phyloP scores from a whole-genome alignment of 768 basidiomycete genomes.

The Leccinum imitatum region DNA sequence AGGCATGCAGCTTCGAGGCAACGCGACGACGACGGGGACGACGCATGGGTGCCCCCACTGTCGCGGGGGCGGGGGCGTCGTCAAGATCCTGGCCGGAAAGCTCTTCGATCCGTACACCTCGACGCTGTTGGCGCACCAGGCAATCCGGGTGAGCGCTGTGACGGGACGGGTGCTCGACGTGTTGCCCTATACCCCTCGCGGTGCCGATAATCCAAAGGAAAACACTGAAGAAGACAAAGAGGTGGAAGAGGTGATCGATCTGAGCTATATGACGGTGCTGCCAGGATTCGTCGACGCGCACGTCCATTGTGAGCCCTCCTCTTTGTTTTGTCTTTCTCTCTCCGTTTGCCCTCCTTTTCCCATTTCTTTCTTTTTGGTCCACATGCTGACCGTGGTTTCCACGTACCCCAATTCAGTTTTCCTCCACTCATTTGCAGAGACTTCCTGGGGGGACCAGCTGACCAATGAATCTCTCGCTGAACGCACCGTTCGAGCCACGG shows the following conservation, averaged over 20 bases:
- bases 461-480: conserved; percentile 58
- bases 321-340: no score
- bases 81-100: conserved; percentile 41
- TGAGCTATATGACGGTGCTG: conserved; percentile 46
- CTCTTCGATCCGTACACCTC: conserved; percentile 50
- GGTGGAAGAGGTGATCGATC: conserved; percentile 40
- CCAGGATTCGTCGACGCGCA: conserved; percentile 60
- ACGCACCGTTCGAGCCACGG: conserved; percentile 58
- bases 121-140: conserved; percentile 41
- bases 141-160: conserved; percentile 46
- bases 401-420: conserved; percentile 38
- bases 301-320: conserved; percentile 43
- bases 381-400: neutral
- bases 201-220: neutral
- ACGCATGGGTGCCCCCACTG: neutral
- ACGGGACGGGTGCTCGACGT: conserved; percentile 52
- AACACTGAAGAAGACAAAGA: neutral
- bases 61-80: neutral
- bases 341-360: no score
- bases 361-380: neutral
- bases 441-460: conserved; percentile 61
- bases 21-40: neutral
- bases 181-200: conserved; percentile 10
- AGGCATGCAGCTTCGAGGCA: neutral
- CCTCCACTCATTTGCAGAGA: conserved; percentile 58